Conservation (phyloP, 768 basidiomycete species). For the Hygrophorus pudorinus region DNA sequence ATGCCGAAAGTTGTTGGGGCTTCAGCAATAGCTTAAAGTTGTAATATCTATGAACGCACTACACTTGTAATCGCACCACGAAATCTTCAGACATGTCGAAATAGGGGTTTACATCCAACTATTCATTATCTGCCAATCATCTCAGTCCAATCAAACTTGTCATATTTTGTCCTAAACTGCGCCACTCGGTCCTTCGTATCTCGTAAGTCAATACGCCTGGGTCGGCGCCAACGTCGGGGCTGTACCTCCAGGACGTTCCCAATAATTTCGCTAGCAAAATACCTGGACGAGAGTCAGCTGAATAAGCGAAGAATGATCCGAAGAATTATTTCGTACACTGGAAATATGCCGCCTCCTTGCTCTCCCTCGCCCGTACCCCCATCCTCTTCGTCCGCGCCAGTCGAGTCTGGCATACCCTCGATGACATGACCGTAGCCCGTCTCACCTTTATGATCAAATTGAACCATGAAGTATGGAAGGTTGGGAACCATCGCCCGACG, state of each 20-base stretch:
- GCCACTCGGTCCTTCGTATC: constrained; percentile 62
- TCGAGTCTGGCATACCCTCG: constrained; percentile 70
- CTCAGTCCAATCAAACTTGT: constrained; percentile 72
- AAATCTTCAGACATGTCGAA: too few species aligned
- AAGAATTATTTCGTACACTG: constrained; percentile 44
- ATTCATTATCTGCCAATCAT: constrained; percentile 36
- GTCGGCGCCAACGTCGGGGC: constrained; percentile 76
- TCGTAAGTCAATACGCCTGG: constrained; percentile 60
- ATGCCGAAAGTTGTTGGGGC: constrained; percentile 76
- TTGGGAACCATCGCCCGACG: constrained; percentile 93
- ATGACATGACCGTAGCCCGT: constrained; percentile 98
- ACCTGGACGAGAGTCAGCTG: constrained; percentile 35
- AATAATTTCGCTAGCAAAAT: constrained; percentile 92
- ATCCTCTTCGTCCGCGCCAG: constrained; percentile 50
- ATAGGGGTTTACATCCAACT: too few species aligned
- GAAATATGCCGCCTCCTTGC: constrained; percentile 79
- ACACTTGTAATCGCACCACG: too few species aligned
- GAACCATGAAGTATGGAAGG: constrained; percentile 97
- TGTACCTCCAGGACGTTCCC: constrained; percentile 86
- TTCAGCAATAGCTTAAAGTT: constrained; percentile 12
- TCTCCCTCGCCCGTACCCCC: constrained; percentile 74
- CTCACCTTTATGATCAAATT: constrained; percentile 96
- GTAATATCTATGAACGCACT: too few species aligned
- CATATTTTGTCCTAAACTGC: constrained; percentile 66
- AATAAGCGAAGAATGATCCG: background rate